phyloP scores from a whole-genome alignment of 352 stramenopile species.

The Pelagophyceae sp. region DNA sequence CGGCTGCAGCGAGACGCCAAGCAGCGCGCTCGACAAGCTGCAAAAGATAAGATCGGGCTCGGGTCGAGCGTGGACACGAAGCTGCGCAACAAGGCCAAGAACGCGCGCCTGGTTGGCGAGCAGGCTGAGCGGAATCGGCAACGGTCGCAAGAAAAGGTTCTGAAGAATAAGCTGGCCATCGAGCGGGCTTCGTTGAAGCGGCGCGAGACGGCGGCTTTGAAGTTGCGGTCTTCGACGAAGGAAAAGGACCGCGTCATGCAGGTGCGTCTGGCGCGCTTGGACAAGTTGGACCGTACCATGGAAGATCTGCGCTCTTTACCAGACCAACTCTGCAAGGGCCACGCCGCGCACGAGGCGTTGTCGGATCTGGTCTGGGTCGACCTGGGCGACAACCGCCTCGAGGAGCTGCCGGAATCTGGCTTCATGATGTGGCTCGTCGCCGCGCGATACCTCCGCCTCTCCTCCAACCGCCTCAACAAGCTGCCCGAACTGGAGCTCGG shows the following conservation, averaged over 20 bases:
- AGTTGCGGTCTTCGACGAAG: background rate
- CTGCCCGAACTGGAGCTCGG: background rate
- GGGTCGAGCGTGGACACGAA: background rate
- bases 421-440: conserved; percentile 15
- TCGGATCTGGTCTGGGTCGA: background rate
- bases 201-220: background rate
- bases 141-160: background rate
- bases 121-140: background rate
- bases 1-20: background rate
- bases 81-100: conserved; percentile 8
- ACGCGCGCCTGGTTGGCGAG: background rate
- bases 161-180: background rate
- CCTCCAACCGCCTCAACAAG: background rate
- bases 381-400: conserved; percentile 3
- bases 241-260: background rate
- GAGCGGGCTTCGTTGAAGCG: conserved; percentile 1
- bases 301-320: background rate
- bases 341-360: background rate
- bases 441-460: background rate
- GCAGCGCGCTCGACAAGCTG: background rate
- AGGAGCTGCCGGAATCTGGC: background rate
- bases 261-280: background rate
- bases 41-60: background rate
- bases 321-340: background rate
- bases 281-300: background rate